A percentile compares a stretch with the other conserved stretches of the same genome.
phyloP scores from a whole-genome alignment of 768 basidiomycete species.

The Holtermannia corniformis region DNA sequence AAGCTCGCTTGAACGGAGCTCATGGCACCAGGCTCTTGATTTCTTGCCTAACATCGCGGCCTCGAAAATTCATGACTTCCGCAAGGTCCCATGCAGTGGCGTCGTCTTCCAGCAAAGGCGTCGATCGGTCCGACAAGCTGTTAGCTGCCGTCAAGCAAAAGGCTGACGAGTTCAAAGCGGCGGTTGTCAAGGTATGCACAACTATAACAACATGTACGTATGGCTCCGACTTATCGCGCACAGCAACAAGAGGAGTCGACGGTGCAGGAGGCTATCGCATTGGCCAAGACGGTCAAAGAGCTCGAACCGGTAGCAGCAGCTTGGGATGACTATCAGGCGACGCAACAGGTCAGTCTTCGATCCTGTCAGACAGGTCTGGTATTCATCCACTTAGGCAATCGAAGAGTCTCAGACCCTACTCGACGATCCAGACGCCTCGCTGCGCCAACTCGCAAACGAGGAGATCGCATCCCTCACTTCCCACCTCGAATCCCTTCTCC shows the following conservation, averaged over 20 bases:
- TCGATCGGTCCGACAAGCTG: not conserved
- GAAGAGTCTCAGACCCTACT: constrained; percentile 57
- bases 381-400: constrained; percentile 54
- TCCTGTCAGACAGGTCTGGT: no score
- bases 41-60: no score
- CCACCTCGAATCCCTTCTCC: constrained; percentile 33
- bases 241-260: not conserved
- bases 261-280: not conserved
- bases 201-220: no score
- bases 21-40: no score
- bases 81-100: no score
- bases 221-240: no score
- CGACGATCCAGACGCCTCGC: constrained; percentile 61
- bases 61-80: no score
- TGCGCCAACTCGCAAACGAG: constrained; percentile 63
- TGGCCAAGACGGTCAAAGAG: not conserved
- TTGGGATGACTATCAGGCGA: not conserved
- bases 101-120: not conserved
- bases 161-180: not conserved
- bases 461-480: constrained; percentile 51
- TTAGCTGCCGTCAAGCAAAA: not conserved
- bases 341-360: not conserved
- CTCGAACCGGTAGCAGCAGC: not conserved
- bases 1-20: no score
- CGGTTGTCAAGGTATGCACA: not conserved